These are phyloP conservation scores for Gaeumannomyces sp. DNA, from an alignment of 2,329 filamentous ascomycete species.

Conservation along the genomic window DNA sequence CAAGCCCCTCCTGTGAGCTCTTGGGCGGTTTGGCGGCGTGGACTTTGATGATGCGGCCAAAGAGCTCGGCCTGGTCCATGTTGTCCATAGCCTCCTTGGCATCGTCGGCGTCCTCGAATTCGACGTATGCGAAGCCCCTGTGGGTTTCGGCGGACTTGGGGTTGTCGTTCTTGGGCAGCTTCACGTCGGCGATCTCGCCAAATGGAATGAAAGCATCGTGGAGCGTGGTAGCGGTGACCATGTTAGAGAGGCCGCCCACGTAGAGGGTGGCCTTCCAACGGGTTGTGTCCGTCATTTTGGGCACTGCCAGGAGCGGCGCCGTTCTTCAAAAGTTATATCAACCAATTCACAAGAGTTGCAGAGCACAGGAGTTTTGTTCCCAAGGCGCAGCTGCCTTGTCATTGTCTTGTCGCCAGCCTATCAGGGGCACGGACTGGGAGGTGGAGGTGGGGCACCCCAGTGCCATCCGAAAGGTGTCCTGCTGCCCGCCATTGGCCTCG, in stretches of 20 bases:
- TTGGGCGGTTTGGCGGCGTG: slow-evolving; percentile 89
- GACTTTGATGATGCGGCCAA: slow-evolving; percentile 86
- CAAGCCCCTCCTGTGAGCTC: slow-evolving; percentile 77
- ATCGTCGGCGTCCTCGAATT: slow-evolving; percentile 81
- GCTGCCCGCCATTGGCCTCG: too few species aligned
- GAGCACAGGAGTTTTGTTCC: too few species aligned
- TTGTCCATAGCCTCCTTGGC: slow-evolving; percentile 96
- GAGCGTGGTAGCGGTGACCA: slow-evolving; percentile 68
- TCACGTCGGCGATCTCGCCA: slow-evolving; percentile 88
- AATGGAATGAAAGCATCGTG: slow-evolving; percentile 94
- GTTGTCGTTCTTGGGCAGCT: slow-evolving; percentile 79
- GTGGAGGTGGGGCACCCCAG: too few species aligned
- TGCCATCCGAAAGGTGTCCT: too few species aligned
- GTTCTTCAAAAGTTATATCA: too few species aligned
- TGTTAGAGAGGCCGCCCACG: slow-evolving; percentile 78
- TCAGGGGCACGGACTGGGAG: too few species aligned
- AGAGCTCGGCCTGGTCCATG: slow-evolving; percentile 96
- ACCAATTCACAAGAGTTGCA: too few species aligned
- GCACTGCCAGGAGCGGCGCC: too few species aligned
- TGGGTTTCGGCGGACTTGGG: slow-evolving; percentile 74
- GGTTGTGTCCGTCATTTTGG: slow-evolving; percentile 71
- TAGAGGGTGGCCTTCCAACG: slow-evolving; percentile 89
- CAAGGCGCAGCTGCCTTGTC: too few species aligned
- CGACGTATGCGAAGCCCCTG: slow-evolving; percentile 92
- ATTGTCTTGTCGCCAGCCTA: too few species aligned